Evolutionary conservation across 176 grass and related monocot genomes (phyloP), one percentile per base, ranked within the genome.

Genomic region (Ananas comosus): DNA sequence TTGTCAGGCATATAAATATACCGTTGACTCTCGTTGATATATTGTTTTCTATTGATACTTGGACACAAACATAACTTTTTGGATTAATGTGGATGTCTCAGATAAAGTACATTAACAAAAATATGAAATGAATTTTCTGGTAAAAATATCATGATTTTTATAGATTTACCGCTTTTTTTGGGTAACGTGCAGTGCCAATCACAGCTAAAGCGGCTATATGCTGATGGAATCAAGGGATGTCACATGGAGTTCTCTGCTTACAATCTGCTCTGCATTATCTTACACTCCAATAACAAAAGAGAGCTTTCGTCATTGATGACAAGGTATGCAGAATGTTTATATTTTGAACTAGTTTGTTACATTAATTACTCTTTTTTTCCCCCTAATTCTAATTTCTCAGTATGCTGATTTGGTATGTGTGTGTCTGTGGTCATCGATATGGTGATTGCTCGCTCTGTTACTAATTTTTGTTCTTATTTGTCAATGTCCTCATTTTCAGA

Each of bases 181-280:
- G 76, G 19, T 33, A 57, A 76, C 29, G 68, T 87, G 68, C 89
- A 96, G 93, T 92, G 88, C 78, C 93, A 96, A 54, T 90, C 88
- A 28, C 88, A 96, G 79, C 70, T 92, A 79, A 89, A 96, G 72
- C 89, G 93, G 79, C 76, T 96, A 77, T 96, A 92, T 79, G 63
- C 73, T 66, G 88, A 92, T 80, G 88, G 93, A 64, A 90, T 90
- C 70, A 80, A 79, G 25, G 93, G 93, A 33, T 92, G 83, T 58
- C 63, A 81, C 67, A 85, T 83, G 76, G 93, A 96, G 83, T 96
- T 96, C 61, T 76, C 84, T 72, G 88, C 88, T 23, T 96, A 96
- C 68, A 91, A 92, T 86, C 84, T 96, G 64, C 79, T 96, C 49
- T 91, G 85, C 51, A 76, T 89, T 51, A 85, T 86, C 79, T 74